These are phyloP conservation scores for Salvia hispanica DNA, from an alignment of 257 asterid genomes.

Conservation along the genomic window DNA sequence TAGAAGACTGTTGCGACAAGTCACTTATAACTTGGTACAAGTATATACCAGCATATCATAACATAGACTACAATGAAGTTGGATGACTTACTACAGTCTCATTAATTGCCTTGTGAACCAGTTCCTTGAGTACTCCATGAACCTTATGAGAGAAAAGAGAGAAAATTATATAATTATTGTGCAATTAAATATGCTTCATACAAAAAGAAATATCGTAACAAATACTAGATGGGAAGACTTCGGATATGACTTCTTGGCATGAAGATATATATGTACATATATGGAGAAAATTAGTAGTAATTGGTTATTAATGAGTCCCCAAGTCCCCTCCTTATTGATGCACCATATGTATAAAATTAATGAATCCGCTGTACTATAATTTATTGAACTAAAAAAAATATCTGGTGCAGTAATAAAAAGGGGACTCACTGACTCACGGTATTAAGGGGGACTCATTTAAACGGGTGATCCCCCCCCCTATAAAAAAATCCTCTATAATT, in stretches of 20 bases:
- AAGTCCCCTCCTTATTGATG: no score
- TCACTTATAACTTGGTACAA: background rate
- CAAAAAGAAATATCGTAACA: background rate
- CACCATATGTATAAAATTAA: no score
- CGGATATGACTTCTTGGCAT: background rate
- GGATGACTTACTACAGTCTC: constrained; percentile 71
- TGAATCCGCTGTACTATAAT: no score
- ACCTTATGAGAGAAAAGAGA: constrained; percentile 50
- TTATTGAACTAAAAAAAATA: background rate
- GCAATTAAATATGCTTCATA: constrained; percentile 1
- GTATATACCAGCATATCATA: background rate
- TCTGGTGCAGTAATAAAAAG: no score
- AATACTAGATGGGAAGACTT: background rate
- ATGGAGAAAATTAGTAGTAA: no score
- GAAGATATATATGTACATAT: background rate
- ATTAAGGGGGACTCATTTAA: no score
- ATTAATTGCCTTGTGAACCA: constrained; percentile 83
- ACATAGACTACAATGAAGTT: background rate
- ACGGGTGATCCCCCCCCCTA: no score
- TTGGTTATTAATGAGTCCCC: no score
- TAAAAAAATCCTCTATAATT: constrained; percentile 4
- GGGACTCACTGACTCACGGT: no score
- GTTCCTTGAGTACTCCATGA: constrained; percentile 84
- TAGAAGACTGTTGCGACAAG: background rate
- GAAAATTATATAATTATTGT: constrained; percentile 8